Base-by-base conservation (phyloP, 2,329 filamentous ascomycete species). In the Sclerotinia subarctica region DNA sequence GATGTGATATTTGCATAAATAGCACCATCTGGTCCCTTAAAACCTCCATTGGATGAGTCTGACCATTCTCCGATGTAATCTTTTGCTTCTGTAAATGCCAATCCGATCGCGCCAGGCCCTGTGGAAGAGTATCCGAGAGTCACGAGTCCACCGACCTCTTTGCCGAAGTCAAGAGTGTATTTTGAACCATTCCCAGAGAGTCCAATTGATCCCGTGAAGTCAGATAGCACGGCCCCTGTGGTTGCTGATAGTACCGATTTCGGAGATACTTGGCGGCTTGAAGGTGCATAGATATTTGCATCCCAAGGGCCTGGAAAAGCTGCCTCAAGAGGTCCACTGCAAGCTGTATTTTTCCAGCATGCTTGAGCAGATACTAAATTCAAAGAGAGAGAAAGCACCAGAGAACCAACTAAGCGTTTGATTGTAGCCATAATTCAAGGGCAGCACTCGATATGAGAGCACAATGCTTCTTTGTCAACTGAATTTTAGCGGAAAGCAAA, bases 301-400 rank as follows among this genome's bases (percentile, higher is more conserved):
- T 88, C 82, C 86, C 87, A 89, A n/a, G 78, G 76, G 0, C 86
- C 86, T 2, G 81, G 80, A 68, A 88, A 89, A 0, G 85, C 81
- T 4, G 82, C 75, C 13, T 82, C 76, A 11, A 75, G 74, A 4
- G 85, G 82, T 4, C 82, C 82, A 42, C 78, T 83, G 73, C 87
- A 89, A 26, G 79, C 76, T 1, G 82, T 84, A 67, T 87, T 76
- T 69, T 83, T 80, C 86, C 86, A 89, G 74, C 86, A 89, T 57
- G 67, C 38, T 54, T 72, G 71, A 47, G 72, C 68, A 46, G 64
- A 54, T 11, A 62, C 49, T 5, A 64, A 53, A 32, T 42, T 49
- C 1, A 72, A n/a, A 19, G 66, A 51, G 52, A 60, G 26, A 63
- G 56, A 13, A 67, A 58, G 26, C 19, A 42, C 29, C 1, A 67